Conservation (phyloP, 495 filamentous ascomycete genomes). For the Neurospora tetraspora region DNA sequence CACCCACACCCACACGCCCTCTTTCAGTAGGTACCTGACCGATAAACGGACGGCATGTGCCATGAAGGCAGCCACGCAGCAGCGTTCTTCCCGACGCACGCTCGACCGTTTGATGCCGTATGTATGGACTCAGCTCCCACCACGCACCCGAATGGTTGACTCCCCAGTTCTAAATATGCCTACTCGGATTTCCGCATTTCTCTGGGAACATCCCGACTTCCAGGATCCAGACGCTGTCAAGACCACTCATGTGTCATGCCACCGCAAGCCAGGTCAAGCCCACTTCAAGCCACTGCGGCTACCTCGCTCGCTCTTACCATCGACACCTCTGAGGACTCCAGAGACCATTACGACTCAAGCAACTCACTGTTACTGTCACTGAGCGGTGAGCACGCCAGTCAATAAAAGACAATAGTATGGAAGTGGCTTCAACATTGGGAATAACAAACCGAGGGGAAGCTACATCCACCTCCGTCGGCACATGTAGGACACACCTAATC, state of each 20-base stretch:
- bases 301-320: neutral
- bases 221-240: no score
- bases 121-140: no score
- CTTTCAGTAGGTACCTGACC: neutral
- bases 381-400: neutral
- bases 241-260: no score
- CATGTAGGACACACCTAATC: neutral
- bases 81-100: neutral
- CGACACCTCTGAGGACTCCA: neutral
- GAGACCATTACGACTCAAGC: neutral
- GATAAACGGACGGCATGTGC: neutral
- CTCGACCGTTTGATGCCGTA: no score
- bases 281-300: neutral
- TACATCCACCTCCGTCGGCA: neutral
- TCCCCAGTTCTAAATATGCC: no score
- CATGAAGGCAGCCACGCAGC: neutral
- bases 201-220: no score
- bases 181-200: no score
- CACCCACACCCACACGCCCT: neutral
- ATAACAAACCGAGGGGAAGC: neutral
- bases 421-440: neutral
- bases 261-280: neutral
- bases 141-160: neutral
- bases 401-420: neutral
- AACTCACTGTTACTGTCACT: neutral